phyloP scores from a whole-genome alignment of 768 basidiomycete species.

The Mycena venus region DNA sequence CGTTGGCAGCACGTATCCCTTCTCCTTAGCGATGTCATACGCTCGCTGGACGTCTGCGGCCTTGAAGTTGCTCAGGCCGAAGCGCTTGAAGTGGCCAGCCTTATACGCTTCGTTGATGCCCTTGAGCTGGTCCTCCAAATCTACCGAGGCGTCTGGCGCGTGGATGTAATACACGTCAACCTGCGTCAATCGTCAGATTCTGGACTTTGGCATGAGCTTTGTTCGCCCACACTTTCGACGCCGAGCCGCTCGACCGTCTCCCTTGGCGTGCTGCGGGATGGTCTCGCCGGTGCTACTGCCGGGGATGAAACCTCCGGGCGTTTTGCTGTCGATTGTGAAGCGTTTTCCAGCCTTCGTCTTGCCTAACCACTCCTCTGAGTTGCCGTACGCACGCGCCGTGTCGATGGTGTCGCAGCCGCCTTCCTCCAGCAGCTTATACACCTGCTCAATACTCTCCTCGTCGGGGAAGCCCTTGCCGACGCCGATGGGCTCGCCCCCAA shows the following conservation, averaged over 20 bases:
- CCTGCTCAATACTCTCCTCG: neutral
- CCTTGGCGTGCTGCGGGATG: neutral
- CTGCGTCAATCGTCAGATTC: neutral
- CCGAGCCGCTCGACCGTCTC: neutral
- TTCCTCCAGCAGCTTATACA: neutral
- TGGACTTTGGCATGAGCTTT: neutral
- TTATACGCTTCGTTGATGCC: neutral
- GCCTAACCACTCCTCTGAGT: neutral
- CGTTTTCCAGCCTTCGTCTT: neutral
- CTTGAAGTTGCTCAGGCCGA: neutral
- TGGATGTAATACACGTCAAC: slow-evolving; percentile 1
- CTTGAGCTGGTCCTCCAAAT: neutral
- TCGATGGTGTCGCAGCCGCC: neutral
- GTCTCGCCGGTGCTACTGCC: neutral
- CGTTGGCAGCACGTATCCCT: neutral
- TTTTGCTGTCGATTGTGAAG: neutral
- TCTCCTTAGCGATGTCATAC: slow-evolving; percentile 5
- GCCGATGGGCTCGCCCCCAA: neutral
- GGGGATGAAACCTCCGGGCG: neutral
- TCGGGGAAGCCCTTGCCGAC: neutral
- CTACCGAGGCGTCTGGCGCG: neutral
- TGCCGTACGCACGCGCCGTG: neutral
- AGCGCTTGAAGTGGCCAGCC: neutral
- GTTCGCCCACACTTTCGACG: neutral
- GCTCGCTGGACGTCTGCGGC: neutral